These are phyloP conservation scores for Bassia scoparia DNA, from an alignment of 148 eudicot genomes.

Conservation along the genomic window DNA sequence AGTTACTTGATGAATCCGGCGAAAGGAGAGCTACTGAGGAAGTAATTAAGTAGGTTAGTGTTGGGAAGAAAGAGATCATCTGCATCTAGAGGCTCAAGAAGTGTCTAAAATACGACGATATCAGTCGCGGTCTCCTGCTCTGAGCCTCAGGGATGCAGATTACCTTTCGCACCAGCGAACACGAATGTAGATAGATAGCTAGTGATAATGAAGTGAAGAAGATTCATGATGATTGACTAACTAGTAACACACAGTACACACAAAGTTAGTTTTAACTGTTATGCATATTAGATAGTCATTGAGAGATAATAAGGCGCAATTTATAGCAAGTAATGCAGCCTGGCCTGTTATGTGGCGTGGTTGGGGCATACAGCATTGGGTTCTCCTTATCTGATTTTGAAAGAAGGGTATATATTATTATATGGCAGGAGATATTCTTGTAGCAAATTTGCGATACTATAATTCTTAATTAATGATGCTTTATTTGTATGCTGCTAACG, in stretches of 20 bases:
- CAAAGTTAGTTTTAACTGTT: neutral
- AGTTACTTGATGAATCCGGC: no score
- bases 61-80: slow-evolving; percentile 1
- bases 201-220: neutral
- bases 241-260: neutral
- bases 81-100: neutral
- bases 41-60: no score
- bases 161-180: neutral
- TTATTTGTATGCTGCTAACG: neutral
- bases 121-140: neutral
- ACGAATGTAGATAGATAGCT: neutral
- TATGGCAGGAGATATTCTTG: neutral
- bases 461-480: neutral
- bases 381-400: no score
- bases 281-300: neutral
- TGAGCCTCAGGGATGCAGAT: slow-evolving; percentile 4
- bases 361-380: neutral
- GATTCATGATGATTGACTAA: no score
- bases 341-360: neutral
- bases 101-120: no score
- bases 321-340: neutral
- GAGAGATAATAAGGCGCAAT: neutral
- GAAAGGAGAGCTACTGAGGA: no score
- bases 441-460: neutral
- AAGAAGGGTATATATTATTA: neutral